phyloP scores from a whole-genome alignment of 73 alveolate genomes.

The Tetrahymena borealis region DNA sequence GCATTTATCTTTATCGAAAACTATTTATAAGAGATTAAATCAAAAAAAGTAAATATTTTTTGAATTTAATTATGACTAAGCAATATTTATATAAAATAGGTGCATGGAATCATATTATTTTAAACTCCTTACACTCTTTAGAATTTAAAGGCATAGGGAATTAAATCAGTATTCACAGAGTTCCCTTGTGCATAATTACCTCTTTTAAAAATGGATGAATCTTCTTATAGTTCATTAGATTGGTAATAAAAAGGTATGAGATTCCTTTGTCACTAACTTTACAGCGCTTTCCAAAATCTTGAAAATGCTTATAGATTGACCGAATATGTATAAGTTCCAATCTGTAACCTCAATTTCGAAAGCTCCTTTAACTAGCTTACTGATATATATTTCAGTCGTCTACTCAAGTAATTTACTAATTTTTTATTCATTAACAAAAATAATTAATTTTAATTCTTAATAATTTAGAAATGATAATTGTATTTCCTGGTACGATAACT shows the following conservation, averaged over 20 bases:
- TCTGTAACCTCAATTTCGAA: slow-evolving; percentile 8
- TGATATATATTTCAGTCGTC: background rate
- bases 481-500: slow-evolving; percentile 39
- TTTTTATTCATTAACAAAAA: background rate
- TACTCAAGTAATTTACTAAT: slow-evolving; percentile 1
- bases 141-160: background rate
- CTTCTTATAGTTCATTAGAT: background rate
- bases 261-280: background rate
- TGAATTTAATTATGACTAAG: background rate
- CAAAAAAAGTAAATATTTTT: background rate
- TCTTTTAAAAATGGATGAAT: background rate
- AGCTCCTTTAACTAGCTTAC: background rate
- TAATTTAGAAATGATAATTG: background rate
- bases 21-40: background rate
- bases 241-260: background rate
- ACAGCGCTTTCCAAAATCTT: background rate
- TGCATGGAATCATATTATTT: background rate
- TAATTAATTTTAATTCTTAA: background rate
- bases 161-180: background rate
- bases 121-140: background rate
- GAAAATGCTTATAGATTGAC: background rate
- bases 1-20: background rate
- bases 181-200: background rate
- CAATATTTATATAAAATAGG: background rate
- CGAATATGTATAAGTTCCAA: slow-evolving; percentile 10